Conservation (phyloP, 2,329 filamentous ascomycete genomes). For the Neoascochyta sp. region DNA sequence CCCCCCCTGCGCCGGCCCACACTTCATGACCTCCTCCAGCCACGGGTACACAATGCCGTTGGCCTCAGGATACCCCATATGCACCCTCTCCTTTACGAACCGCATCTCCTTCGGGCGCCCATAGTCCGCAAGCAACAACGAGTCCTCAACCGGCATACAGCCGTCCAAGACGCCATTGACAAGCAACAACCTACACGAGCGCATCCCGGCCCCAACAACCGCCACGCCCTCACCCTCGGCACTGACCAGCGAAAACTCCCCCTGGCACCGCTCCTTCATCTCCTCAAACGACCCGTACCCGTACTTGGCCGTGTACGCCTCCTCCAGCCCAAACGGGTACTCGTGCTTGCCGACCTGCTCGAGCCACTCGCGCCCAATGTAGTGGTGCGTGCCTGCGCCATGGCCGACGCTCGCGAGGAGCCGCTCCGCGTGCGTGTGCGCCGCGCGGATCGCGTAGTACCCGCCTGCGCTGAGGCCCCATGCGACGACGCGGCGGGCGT, state of each 20-base stretch:
- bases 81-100: slow-evolving; percentile 42
- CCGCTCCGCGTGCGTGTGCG: slow-evolving; percentile 52
- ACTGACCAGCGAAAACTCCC: slow-evolving; percentile 52
- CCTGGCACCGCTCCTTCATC: slow-evolving; percentile 48
- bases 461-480: slow-evolving; percentile 58
- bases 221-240: slow-evolving; percentile 50
- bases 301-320: slow-evolving; percentile 48
- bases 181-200: slow-evolving; percentile 49
- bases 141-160: slow-evolving; percentile 60
- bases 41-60: slow-evolving; percentile 30
- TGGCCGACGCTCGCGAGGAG: slow-evolving; percentile 50
- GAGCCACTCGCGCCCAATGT: slow-evolving; percentile 56
- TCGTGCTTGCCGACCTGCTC: slow-evolving; percentile 52
- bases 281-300: slow-evolving; percentile 34
- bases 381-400: slow-evolving; percentile 56
- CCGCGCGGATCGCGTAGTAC: slow-evolving; percentile 55
- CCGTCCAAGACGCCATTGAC: slow-evolving; percentile 57
- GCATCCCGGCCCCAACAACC: slow-evolving; percentile 34
- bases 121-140: slow-evolving; percentile 51
- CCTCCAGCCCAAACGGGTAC: slow-evolving; percentile 56
- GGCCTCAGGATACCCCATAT: slow-evolving; percentile 46
- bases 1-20: too few relatives aligned
- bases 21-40: slow-evolving; percentile 34
- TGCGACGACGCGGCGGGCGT: slow-evolving; percentile 47
- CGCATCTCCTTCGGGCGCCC: slow-evolving; percentile 52